Evolutionary conservation across 1,139 yeast species (phyloP).

Genomic region (Suzukiozyma palmioleophila): DNA sequence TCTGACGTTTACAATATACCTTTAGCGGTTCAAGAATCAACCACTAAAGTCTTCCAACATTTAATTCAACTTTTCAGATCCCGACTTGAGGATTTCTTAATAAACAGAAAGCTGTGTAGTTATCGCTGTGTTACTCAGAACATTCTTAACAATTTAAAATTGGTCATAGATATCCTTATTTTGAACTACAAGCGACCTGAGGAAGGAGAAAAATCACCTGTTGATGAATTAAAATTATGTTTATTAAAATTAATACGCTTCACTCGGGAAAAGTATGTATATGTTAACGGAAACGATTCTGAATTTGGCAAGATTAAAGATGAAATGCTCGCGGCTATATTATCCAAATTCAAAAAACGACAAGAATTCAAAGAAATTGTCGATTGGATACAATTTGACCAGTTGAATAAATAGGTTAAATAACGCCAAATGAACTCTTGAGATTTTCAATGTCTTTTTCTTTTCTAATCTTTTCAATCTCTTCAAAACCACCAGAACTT

Average conservation of each 20-base stretch:
- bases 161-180: slow-evolving; percentile 8
- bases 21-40: slow-evolving; percentile 7
- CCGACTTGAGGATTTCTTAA: slow-evolving; percentile 8
- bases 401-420: slow-evolving; percentile 10
- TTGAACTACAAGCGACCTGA: slow-evolving; percentile 4
- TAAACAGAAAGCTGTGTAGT: slow-evolving; percentile 6
- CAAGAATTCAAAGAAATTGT: neutral
- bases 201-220: neutral
- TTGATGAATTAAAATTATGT: neutral
- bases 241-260: neutral
- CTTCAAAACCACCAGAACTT: slow-evolving; percentile 85
- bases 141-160: slow-evolving; percentile 5
- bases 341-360: neutral
- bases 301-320: neutral
- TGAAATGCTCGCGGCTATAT: neutral
- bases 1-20: slow-evolving; percentile 6
- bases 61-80: slow-evolving; percentile 13
- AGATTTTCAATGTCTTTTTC: slow-evolving; percentile 66
- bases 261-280: neutral
- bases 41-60: slow-evolving; percentile 11
- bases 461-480: slow-evolving; percentile 66
- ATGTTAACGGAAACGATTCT: neutral
- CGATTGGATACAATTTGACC: neutral
- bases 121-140: slow-evolving; percentile 7
- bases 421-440: slow-evolving; percentile 40